Base-by-base conservation (phyloP, 768 basidiomycete genomes). In the Tricholoma matsutake region DNA sequence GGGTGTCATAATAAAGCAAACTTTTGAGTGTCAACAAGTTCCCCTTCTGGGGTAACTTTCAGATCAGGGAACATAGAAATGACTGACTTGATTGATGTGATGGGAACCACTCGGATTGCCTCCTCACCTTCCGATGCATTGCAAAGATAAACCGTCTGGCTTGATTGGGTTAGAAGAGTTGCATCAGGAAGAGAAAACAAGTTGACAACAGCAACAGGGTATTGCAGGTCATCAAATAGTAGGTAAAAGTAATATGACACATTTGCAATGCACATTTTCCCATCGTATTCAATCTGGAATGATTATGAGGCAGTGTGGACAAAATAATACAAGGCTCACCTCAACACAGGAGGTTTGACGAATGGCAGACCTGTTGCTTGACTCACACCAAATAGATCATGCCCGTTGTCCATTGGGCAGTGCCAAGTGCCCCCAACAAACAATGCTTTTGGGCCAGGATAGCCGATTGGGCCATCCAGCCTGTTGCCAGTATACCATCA, bases 391-490 rank as follows among this genome's bases (percentile, higher is more conserved):
- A 3, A 43, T 41, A 31, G 63, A 69, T 9, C 62, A 39, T 13
- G 65, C 63, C 61, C 66, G 57, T 54, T 70, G 69, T 9, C 72
- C 70, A 62, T 64, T 71, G 11, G 69, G 70, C 41, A 71, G 63
- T n/a, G 22, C 53, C 18, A 72, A 58, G 1, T 59, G 61, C 8
- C 65, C 72, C 67, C 68, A 73, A n/a, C 57, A 53, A 51, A 20
- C 18, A 5, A 63, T 37, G 16, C 22, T 25, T 1, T 18, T 13
- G 14, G 43, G 41, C 58, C 47, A 59, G 7, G n/a, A 10, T 18
- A 14, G 22, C 25, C 20, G 43, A 51, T 59, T 59, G n/a, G 58
- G 58, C 58, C 58, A 59, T 8, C 37, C n/a, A 10, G 28, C 35
- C 13, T 20, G 11, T 11, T 34, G 29, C 58, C 58, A 53, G 14